Conservation (phyloP, 495 filamentous ascomycete species). For the Rostrohypoxylon terebratum region DNA sequence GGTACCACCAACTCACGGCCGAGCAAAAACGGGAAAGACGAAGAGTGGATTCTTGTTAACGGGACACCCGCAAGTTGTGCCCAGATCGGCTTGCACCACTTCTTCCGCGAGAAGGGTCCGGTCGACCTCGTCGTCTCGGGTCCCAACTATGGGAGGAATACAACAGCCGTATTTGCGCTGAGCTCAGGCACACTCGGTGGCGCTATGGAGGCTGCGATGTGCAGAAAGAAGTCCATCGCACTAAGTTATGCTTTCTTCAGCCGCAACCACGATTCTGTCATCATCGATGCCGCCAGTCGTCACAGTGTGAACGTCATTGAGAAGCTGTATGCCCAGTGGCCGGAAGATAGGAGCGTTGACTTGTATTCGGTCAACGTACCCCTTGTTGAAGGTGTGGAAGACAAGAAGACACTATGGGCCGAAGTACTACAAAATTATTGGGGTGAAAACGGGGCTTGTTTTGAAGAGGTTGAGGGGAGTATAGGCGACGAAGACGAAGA, state of each 20-base stretch:
- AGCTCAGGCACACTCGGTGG: constrained; percentile 90
- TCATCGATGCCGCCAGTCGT: constrained; percentile 79
- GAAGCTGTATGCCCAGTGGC: constrained; percentile 80
- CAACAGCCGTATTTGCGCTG: constrained; percentile 90
- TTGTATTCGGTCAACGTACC: constrained; percentile 92
- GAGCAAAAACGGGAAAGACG: constrained; percentile 61
- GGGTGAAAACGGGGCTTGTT: constrained; percentile 79
- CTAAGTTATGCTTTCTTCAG: constrained; percentile 87
- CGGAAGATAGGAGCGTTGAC: constrained; percentile 70
- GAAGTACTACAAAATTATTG: constrained; percentile 89
- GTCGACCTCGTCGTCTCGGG: constrained; percentile 90
- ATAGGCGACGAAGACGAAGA: constrained; percentile 69
- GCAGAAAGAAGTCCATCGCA: constrained; percentile 79
- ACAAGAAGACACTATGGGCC: constrained; percentile 79
- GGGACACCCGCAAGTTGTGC: constrained; percentile 88
- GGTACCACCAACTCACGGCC: constrained; percentile 56
- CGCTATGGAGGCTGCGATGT: constrained; percentile 92
- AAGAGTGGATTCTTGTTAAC: constrained; percentile 95
- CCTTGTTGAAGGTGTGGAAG: constrained; percentile 73
- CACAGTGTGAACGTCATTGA: constrained; percentile 81
- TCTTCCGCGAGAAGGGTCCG: constrained; percentile 80
- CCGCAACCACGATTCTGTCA: constrained; percentile 74
- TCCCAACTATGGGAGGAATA: constrained; percentile 95
- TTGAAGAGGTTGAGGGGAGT: constrained; percentile 76
- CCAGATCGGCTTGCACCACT: constrained; percentile 89